These are phyloP conservation scores for Trypanosoma vivax DNA, from an alignment of 208 protist species.

Conservation along the genomic window DNA sequence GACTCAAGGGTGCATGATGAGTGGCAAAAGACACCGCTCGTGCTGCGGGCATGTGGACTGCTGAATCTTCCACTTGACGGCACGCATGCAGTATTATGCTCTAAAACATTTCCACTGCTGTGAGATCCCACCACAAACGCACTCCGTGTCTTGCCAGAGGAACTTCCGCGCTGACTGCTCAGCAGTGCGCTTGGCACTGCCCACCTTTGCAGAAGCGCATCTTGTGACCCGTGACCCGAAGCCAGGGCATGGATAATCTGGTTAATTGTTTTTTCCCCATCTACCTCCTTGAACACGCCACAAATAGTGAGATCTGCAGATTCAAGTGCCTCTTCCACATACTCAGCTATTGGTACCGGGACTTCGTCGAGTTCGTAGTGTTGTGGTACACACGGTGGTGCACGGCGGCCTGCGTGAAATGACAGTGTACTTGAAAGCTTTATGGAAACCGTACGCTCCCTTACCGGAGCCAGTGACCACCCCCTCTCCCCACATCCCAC, in stretches of 20 bases:
- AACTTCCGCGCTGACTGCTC: constrained; percentile 17
- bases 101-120: too few species aligned
- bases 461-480: neutral
- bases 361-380: constrained; percentile 46
- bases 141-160: too few species aligned
- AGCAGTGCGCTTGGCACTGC: constrained; percentile 21
- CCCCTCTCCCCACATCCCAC: too few species aligned
- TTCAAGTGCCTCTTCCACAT: constrained; percentile 31
- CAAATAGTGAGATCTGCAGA: constrained; percentile 64
- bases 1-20: too few species aligned
- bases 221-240: constrained; percentile 30
- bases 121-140: too few species aligned
- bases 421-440: constrained; percentile 40
- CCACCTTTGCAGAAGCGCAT: constrained; percentile 14
- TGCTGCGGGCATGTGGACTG: too few species aligned
- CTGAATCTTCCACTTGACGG: too few species aligned
- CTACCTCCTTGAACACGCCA: constrained; percentile 48
- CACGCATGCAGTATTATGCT: too few species aligned
- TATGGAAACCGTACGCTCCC: constrained; percentile 8
- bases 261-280: constrained; percentile 61
- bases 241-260: constrained; percentile 54
- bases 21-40: too few species aligned
- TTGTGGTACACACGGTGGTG: constrained; percentile 20
- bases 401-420: constrained; percentile 57
- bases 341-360: constrained; percentile 44